These are phyloP conservation scores for Talaromyces sp. DNA, from an alignment of 2,329 filamentous ascomycete species.

Conservation along the genomic window DNA sequence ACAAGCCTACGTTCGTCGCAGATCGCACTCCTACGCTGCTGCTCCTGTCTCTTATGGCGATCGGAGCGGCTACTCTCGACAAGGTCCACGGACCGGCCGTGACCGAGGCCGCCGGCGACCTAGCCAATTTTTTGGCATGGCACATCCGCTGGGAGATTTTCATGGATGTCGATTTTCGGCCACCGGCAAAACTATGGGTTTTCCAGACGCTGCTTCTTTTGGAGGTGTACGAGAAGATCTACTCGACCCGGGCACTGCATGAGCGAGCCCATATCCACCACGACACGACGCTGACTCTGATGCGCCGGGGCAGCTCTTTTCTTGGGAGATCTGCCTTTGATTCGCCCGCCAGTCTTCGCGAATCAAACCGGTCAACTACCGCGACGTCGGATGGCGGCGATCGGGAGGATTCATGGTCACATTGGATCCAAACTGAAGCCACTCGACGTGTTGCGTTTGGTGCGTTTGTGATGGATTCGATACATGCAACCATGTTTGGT, in stretches of 20 bases:
- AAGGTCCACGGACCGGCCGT: conserved; percentile 70
- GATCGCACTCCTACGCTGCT: conserved; percentile 81
- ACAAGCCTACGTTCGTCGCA: conserved; percentile 87
- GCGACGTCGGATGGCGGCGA: conserved; percentile 60
- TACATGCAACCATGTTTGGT: conserved; percentile 96
- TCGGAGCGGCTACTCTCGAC: conserved; percentile 85
- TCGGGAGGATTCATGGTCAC: conserved; percentile 87
- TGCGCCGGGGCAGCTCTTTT: conserved; percentile 87
- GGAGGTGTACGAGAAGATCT: conserved; percentile 97
- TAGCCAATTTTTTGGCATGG: conserved; percentile 87
- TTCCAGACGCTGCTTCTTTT: conserved; percentile 87
- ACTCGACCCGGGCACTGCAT: conserved; percentile 83
- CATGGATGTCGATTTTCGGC: conserved; percentile 81
- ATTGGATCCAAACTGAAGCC: conserved; percentile 92
- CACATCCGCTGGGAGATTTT: conserved; percentile 96
- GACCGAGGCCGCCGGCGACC: conserved; percentile 69
- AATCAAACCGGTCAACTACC: conserved; percentile 44
- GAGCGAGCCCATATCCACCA: conserved; percentile 96
- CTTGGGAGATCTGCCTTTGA: conserved; percentile 82
- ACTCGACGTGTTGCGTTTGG: conserved; percentile 86
- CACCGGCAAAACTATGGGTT: conserved; percentile 91
- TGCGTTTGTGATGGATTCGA: conserved; percentile 91
- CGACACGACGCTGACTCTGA: conserved; percentile 88
- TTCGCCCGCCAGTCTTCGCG: conserved; percentile 70
- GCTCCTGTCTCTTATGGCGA: conserved; percentile 82